These are phyloP conservation scores for Pichia nanzhaoensis DNA, from an alignment of 805 yeast genomes.

Conservation along the genomic window DNA sequence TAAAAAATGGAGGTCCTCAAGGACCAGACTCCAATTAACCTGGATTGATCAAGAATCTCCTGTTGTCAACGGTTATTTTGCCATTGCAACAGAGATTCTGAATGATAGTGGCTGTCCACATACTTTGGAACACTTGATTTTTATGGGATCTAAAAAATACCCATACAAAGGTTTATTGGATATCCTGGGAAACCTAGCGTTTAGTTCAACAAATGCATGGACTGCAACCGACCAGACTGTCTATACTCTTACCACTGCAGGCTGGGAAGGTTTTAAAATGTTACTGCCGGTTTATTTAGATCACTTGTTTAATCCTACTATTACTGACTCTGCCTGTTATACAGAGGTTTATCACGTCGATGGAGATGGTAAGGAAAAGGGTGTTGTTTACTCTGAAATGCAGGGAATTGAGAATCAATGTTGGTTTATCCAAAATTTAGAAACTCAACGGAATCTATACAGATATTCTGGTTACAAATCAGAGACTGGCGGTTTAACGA, in stretches of 20 bases:
- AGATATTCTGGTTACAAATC: slow-evolving; percentile 75
- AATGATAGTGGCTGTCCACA: slow-evolving; percentile 93
- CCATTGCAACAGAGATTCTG: slow-evolving; percentile 87
- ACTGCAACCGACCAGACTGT: slow-evolving; percentile 95
- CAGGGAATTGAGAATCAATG: slow-evolving; percentile 82
- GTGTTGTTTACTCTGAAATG: slow-evolving; percentile 97
- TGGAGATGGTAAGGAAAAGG: slow-evolving; percentile 84
- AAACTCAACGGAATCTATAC: slow-evolving; percentile 52
- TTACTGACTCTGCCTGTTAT: slow-evolving; percentile 82
- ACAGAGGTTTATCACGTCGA: slow-evolving; percentile 96
- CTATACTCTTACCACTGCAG: slow-evolving; percentile 85
- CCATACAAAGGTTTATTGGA: slow-evolving; percentile 93
- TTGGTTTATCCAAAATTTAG: slow-evolving; percentile 56
- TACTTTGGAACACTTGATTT: slow-evolving; percentile 87
- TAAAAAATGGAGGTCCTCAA: slow-evolving; percentile 67
- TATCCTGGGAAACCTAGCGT: slow-evolving; percentile 74
- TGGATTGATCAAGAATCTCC: slow-evolving; percentile 79
- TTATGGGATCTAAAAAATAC: slow-evolving; percentile 85
- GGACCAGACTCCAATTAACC: slow-evolving; percentile 80
- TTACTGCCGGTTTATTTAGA: slow-evolving; percentile 86
- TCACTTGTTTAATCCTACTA: slow-evolving; percentile 75
- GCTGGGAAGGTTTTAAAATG: slow-evolving; percentile 88
- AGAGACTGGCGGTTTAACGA: slow-evolving; percentile 89
- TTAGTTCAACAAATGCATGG: slow-evolving; percentile 93
- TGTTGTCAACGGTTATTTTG: slow-evolving; percentile 86